Percentiles rank a stretch among this genome's conserved stretches.
phyloP scores from a whole-genome alignment of 768 basidiomycete genomes.

The Gymnopilus dilepis region DNA sequence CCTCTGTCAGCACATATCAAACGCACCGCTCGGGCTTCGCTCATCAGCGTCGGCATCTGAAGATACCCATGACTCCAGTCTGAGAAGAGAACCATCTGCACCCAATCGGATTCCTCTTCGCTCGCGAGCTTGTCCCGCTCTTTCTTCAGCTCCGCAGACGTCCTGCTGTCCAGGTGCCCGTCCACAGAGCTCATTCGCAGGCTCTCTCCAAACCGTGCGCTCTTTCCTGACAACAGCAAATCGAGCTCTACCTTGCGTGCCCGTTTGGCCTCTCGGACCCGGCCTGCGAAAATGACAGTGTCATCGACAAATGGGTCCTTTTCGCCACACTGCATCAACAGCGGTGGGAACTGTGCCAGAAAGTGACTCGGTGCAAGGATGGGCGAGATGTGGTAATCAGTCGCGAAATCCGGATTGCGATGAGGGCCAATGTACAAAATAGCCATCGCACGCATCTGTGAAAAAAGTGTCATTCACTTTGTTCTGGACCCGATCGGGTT shows the following conservation, averaged over 20 bases:
- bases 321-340: slow-evolving; percentile 95
- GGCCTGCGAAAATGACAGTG: slow-evolving; percentile 94
- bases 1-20: neutral
- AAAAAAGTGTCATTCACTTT: neutral
- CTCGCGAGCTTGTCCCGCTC: slow-evolving; percentile 64
- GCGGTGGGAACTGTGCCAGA: slow-evolving; percentile 91
- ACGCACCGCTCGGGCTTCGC: slow-evolving; percentile 70
- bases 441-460: slow-evolving; percentile 99
- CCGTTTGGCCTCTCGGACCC: slow-evolving; percentile 93
- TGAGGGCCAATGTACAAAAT: slow-evolving; percentile 95
- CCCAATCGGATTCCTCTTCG: slow-evolving; percentile 93
- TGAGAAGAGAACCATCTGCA: slow-evolving; percentile 89
- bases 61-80: slow-evolving; percentile 98
- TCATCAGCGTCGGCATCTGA: slow-evolving; percentile 91
- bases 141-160: slow-evolving; percentile 49
- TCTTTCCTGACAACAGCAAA: slow-evolving; percentile 60
- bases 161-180: slow-evolving; percentile 35
- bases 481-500: neutral
- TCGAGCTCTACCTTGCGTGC: slow-evolving; percentile 78
- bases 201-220: slow-evolving; percentile 64
- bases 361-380: slow-evolving; percentile 85
- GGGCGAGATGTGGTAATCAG: slow-evolving; percentile 96
- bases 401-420: slow-evolving; percentile 91
- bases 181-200: slow-evolving; percentile 63
- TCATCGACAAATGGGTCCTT: slow-evolving; percentile 96